phyloP scores from a whole-genome alignment of 192 early-diverging fungal species.

The Rhizoclosmatium globosum region DNA sequence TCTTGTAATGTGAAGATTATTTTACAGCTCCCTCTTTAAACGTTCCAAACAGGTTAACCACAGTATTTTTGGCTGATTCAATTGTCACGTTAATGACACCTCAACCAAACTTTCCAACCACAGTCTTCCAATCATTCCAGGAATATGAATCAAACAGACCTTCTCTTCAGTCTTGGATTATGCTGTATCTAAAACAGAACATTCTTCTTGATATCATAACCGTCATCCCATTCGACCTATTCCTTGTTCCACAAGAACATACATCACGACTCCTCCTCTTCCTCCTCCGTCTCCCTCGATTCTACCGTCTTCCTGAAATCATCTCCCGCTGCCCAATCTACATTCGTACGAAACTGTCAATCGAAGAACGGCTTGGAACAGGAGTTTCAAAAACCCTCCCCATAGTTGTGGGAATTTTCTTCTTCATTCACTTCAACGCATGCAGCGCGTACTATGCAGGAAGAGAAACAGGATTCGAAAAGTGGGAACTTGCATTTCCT shows the following conservation, averaged over 20 bases:
- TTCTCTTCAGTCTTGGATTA: neutral
- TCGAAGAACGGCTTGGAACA: slow-evolving; percentile 2
- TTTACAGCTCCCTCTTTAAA: too few relatives aligned
- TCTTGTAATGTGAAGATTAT: too few relatives aligned
- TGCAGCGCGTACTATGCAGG: slow-evolving; percentile 1
- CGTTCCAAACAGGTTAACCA: too few relatives aligned
- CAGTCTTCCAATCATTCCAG: neutral
- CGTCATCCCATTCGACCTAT: neutral
- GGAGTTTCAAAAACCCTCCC: slow-evolving; percentile 4
- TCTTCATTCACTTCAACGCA: slow-evolving; percentile 13
- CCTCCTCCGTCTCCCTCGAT: neutral
- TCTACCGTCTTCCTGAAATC: neutral
- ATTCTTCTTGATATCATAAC: slow-evolving; percentile 2
- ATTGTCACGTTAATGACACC: neutral
- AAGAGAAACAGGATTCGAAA: neutral
- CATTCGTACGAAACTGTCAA: neutral
- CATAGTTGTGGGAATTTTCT: slow-evolving; percentile 8
- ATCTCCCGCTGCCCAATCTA: slow-evolving; percentile 7
- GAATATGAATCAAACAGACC: slow-evolving; percentile 24
- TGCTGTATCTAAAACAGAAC: neutral
- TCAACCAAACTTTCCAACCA: neutral
- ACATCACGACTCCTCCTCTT: neutral
- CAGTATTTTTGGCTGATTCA: too few relatives aligned
- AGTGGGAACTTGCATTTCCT: neutral
- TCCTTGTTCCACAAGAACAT: neutral